phyloP scores from a whole-genome alignment of 179 eudicot genomes.

The Corrigiola litoralis region DNA sequence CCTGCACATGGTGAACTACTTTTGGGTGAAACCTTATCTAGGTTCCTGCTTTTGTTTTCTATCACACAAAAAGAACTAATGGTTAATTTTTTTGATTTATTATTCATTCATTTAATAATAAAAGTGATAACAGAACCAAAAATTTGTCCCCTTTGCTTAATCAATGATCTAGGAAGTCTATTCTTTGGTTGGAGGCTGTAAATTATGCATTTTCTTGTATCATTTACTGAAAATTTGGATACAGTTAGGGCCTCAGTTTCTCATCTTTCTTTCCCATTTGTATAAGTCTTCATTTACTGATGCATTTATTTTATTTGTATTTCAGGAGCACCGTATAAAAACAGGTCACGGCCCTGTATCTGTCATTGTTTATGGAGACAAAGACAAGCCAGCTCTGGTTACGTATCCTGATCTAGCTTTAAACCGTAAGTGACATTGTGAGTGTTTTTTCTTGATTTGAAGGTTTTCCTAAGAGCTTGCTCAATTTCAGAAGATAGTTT shows the following conservation, averaged over 20 bases:
- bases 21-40: constrained; percentile 25
- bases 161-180: constrained; percentile 1
- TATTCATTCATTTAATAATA: constrained; percentile 5
- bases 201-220: background rate
- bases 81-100: background rate
- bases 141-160: constrained; percentile 1
- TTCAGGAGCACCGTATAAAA: constrained; percentile 79
- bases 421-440: constrained; percentile 58
- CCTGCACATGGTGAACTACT: constrained; percentile 29
- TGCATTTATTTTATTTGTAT: constrained; percentile 6
- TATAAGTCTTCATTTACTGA: background rate
- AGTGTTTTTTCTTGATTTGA: background rate
- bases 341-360: constrained; percentile 82
- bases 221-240: constrained; percentile 6
- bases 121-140: constrained; percentile 8
- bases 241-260: background rate
- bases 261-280: background rate
- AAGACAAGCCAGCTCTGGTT: constrained; percentile 83
- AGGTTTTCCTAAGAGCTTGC: background rate
- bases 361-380: constrained; percentile 96
- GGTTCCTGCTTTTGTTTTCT: constrained; percentile 23
- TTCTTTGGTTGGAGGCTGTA: background rate
- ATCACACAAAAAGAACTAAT: constrained; percentile 23
- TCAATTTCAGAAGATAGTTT: constrained; percentile 1
- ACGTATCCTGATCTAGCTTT: constrained; percentile 98